Evolutionary conservation across 2,329 filamentous ascomycete species (phyloP).

Genomic region (Fusarium chaquense): DNA sequence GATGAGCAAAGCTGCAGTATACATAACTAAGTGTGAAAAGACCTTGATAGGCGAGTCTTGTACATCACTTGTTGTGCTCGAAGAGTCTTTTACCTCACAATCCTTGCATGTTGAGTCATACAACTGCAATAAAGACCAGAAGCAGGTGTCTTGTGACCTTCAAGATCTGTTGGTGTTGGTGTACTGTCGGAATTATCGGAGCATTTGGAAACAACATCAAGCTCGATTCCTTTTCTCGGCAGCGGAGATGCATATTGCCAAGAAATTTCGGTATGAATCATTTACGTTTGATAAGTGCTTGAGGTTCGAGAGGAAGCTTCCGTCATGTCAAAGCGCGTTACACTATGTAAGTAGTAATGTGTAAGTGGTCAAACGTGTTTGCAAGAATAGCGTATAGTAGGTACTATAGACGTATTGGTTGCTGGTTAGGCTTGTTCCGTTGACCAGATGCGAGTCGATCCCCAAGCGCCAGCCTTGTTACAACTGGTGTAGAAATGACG

Average conservation of each 20-base stretch:
- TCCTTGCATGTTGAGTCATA: conserved; percentile 23
- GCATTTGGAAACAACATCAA: conserved; percentile 19
- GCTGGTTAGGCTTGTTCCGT: conserved; percentile 3
- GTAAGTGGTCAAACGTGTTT: conserved; percentile 2
- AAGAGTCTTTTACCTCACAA: background rate
- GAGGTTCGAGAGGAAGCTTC: background rate
- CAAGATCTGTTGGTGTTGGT: conserved; percentile 3
- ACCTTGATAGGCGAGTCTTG: background rate
- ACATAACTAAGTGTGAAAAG: background rate
- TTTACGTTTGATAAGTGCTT: background rate
- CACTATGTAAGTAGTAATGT: background rate
- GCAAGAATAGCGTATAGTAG: background rate
- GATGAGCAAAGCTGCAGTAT: background rate
- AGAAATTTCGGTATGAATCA: conserved; percentile 11
- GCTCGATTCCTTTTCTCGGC: background rate
- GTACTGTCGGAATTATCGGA: conserved; percentile 26
- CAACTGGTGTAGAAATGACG: too few relatives aligned
- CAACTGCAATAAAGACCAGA: background rate
- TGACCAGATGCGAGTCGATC: too few relatives aligned
- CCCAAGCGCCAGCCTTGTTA: conserved; percentile 13
- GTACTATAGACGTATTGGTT: background rate
- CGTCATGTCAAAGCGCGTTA: background rate
- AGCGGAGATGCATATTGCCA: conserved; percentile 16
- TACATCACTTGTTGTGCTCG: background rate
- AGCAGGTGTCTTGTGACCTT: conserved; percentile 25